phyloP scores from a whole-genome alignment of 495 filamentous ascomycete species.

The Zalerion maritima region DNA sequence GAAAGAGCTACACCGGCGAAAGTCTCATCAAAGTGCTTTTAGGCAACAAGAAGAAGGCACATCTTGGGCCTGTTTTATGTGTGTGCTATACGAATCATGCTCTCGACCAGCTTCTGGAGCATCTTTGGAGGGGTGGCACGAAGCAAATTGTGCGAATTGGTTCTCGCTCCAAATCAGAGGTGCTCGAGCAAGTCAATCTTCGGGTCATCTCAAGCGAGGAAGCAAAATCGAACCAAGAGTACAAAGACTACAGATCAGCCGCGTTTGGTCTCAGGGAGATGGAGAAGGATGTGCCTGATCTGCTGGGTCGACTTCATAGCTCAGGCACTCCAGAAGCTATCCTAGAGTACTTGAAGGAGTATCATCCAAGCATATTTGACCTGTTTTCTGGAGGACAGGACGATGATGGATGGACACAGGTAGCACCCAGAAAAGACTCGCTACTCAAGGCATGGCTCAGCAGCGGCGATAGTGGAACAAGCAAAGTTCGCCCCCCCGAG shows the following conservation, averaged over 20 bases:
- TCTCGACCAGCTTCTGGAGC: conserved; percentile 57
- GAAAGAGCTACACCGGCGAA: conserved; percentile 54
- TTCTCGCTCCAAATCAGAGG: conserved; percentile 46
- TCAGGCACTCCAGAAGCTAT: conserved; percentile 6
- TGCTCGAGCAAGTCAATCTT: conserved; percentile 34
- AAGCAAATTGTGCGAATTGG: conserved; percentile 57
- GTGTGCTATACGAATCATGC: conserved; percentile 62
- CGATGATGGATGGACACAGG: conserved; percentile 11
- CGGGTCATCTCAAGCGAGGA: conserved; percentile 21
- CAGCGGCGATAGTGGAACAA: neutral
- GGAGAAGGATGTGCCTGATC: conserved; percentile 11
- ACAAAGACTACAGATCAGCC: no score
- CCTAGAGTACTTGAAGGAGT: conserved; percentile 4
- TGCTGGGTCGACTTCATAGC: conserved; percentile 5
- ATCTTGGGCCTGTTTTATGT: conserved; percentile 50
- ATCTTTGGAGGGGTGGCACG: conserved; percentile 39
- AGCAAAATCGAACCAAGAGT: no score
- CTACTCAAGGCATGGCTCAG: conserved; percentile 11
- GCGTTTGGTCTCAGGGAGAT: conserved; percentile 13
- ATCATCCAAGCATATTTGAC: conserved; percentile 5
- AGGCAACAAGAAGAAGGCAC: conserved; percentile 31
- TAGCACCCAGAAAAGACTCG: conserved; percentile 5
- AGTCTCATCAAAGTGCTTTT: conserved; percentile 44
- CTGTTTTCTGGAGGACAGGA: conserved; percentile 16
- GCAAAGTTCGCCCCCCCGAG: conserved; percentile 1